A percentile compares a stretch with the other conserved stretches of the same genome.
Conservation (phyloP, 164 flowering plant species). For the Houttuynia cordata region DNA sequence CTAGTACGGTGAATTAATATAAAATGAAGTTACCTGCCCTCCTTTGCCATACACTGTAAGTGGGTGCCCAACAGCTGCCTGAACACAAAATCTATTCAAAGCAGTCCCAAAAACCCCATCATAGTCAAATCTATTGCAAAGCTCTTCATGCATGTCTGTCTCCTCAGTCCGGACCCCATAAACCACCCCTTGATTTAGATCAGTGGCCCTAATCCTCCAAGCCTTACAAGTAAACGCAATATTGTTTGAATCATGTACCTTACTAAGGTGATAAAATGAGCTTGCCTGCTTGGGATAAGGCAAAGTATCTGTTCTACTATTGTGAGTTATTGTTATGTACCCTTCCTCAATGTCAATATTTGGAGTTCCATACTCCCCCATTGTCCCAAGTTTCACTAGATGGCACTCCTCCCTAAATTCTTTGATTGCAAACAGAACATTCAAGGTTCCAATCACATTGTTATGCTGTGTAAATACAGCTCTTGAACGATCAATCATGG, state of each 20-base stretch:
- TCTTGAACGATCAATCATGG: conserved; percentile 93
- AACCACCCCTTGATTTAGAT: conserved; percentile 93
- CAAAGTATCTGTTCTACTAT: conserved; percentile 91
- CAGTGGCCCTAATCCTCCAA: conserved; percentile 96
- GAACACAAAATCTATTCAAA: conserved; percentile 81
- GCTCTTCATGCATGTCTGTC: conserved; percentile 87
- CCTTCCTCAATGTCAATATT: conserved; percentile 97
- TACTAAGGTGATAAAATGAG: conserved; percentile 32
- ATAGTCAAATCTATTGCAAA: conserved; percentile 80
- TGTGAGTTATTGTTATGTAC: conserved; percentile 79
- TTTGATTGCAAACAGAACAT: conserved; percentile 25
- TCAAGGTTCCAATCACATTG: conserved; percentile 18
- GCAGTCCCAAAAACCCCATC: conserved; percentile 95
- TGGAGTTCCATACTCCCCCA: conserved; percentile 99
- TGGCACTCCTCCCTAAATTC: conserved; percentile 80
- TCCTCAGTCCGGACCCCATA: conserved; percentile 88
- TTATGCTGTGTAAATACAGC: conserved; percentile 88
- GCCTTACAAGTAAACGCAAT: conserved; percentile 96
- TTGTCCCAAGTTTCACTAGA: conserved; percentile 91
- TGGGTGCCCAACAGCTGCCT: conserved; percentile 98
- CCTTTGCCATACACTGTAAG: conserved; percentile 98
- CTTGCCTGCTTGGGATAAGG: conserved; percentile 91
- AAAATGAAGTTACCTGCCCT: conserved; percentile 59
- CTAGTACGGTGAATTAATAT: not conserved
- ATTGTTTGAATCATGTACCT: conserved; percentile 89